Evolutionary conservation across 1,284 basidiomycete species (phyloP).

Genomic region (Marasmius fiardii): DNA sequence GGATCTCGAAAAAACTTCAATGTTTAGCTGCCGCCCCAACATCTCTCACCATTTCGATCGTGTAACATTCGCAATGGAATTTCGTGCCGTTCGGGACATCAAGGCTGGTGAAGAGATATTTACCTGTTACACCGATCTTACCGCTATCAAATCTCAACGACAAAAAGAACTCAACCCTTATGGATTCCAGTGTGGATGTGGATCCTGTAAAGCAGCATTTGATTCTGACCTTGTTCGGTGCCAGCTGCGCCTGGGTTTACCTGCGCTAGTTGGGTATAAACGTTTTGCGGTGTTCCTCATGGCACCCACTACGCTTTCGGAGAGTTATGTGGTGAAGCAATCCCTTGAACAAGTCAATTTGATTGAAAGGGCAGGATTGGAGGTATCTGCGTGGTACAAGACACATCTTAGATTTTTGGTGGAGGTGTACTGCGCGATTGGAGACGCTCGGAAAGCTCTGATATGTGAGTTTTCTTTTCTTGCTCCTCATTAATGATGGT

Average conservation of each 20-base stretch:
- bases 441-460: neutral
- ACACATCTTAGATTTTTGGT: neutral
- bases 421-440: neutral
- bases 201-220: neutral
- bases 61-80: conserved; percentile 6
- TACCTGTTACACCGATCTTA: neutral
- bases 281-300: neutral
- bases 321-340: neutral
- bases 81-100: conserved; percentile 6
- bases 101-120: conserved; percentile 8
- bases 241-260: too few species aligned
- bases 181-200: conserved; percentile 8
- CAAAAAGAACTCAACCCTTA: conserved; percentile 6
- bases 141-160: neutral
- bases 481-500: neutral
- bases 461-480: neutral
- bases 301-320: neutral
- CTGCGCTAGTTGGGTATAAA: too few species aligned
- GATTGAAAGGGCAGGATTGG: neutral
- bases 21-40: conserved; percentile 6
- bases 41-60: neutral
- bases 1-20: too few species aligned
- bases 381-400: neutral
- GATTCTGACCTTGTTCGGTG: neutral
- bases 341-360: neutral